phyloP scores from a whole-genome alignment of 306 rosid genomes.

The Vachellia pachyceras region DNA sequence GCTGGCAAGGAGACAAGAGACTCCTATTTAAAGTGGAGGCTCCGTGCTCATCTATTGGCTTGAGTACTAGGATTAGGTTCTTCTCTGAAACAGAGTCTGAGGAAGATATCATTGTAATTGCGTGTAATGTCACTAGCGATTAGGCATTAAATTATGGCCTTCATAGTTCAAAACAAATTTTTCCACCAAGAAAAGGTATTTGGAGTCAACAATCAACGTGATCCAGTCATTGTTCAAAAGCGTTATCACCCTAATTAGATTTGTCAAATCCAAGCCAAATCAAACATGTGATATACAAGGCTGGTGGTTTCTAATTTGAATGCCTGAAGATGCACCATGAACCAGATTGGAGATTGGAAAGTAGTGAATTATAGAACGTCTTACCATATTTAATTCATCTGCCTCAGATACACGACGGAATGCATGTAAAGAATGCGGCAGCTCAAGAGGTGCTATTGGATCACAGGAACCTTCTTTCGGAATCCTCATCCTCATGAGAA shows the following conservation, averaged over 20 bases:
- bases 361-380: neutral
- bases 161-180: conserved; percentile 16
- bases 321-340: conserved; percentile 10
- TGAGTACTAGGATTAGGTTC: neutral
- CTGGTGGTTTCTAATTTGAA: conserved; percentile 10
- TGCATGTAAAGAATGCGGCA: conserved; percentile 94
- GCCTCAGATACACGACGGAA: conserved; percentile 76
- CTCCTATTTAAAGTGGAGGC: neutral
- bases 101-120: conserved; percentile 25
- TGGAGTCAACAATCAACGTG: conserved; percentile 12
- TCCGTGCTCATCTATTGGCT: neutral
- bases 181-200: neutral
- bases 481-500: conserved; percentile 89
- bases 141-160: no score
- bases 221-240: conserved; percentile 11
- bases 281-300: conserved; percentile 15
- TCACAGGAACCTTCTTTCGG: conserved; percentile 81
- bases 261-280: conserved; percentile 1
- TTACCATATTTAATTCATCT: conserved; percentile 73
- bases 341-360: conserved; percentile 8
- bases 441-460: conserved; percentile 92
- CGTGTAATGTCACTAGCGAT: conserved; percentile 16
- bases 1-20: neutral
- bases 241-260: conserved; percentile 8
- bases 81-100: conserved; percentile 17